Percentiles rank a stretch among this genome's conserved stretches.
Conservation (phyloP, 305 asterid species). For the Fraxinus sp. region DNA sequence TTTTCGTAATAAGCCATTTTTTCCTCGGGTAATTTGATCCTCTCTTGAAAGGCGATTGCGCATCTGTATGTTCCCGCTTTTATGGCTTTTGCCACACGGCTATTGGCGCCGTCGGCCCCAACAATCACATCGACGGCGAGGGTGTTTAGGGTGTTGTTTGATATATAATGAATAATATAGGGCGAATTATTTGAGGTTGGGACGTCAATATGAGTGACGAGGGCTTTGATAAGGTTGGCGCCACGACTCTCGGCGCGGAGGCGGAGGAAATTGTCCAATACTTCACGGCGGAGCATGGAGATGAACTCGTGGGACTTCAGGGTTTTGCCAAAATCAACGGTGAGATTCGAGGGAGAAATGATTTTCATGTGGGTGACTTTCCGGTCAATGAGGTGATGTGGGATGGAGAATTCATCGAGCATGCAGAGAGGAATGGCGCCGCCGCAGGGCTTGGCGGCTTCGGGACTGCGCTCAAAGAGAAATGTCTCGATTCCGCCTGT, state of each 20-base stretch:
- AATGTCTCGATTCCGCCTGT: conserved; percentile 76
- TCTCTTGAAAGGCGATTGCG: conserved; percentile 76
- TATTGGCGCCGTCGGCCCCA: conserved; percentile 87
- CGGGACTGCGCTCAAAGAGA: conserved; percentile 78
- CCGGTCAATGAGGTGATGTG: conserved; percentile 66
- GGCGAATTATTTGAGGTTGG: conserved; percentile 50
- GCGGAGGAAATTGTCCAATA: conserved; percentile 80
- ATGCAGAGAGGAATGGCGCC: conserved; percentile 97
- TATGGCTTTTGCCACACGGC: conserved; percentile 71
- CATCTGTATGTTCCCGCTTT: conserved; percentile 66
- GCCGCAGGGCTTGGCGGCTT: conserved; percentile 82
- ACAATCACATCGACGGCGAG: conserved; percentile 64
- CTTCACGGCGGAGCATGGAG: conserved; percentile 92
- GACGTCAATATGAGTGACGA: conserved; percentile 54
- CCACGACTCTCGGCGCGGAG: conserved; percentile 59
- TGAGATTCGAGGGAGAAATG: conserved; percentile 75
- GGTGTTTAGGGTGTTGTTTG: conserved; percentile 34
- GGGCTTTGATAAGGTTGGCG: conserved; percentile 62
- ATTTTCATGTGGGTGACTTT: conserved; percentile 78
- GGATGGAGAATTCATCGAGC: conserved; percentile 80
- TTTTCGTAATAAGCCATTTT: conserved; percentile 70
- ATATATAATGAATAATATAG: conserved; percentile 53
- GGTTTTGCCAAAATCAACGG: conserved; percentile 75
- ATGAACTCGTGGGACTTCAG: conserved; percentile 68
- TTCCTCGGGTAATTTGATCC: conserved; percentile 62